phyloP scores from a whole-genome alignment of 2,329 filamentous ascomycete genomes.

The Aspergillus terreus region DNA sequence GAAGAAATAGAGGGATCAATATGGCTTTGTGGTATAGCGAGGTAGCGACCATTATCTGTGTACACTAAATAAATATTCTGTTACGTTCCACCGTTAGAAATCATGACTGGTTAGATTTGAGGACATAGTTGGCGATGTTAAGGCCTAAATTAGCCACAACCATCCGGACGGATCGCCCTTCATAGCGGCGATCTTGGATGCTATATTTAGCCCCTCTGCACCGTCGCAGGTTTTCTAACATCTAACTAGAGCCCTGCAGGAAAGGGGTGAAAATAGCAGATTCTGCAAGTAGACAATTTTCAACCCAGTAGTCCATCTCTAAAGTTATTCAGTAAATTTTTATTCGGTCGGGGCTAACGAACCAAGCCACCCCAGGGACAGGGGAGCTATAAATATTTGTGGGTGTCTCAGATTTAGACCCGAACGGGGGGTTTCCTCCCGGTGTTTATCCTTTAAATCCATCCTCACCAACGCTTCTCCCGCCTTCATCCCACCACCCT shows the following conservation, averaged over 20 bases:
- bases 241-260: too few species aligned
- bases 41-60: conserved; percentile 12
- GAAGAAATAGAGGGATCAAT: conserved; percentile 47
- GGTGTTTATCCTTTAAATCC: neutral
- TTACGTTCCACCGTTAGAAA: neutral
- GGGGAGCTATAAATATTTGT: neutral
- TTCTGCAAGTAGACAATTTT: too few species aligned
- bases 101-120: too few species aligned
- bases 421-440: neutral
- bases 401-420: neutral
- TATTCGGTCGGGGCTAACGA: neutral
- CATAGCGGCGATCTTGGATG: neutral
- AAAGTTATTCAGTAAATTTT: neutral
- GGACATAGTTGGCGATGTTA: too few species aligned
- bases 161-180: neutral
- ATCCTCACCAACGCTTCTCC: neutral
- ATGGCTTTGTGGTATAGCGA: conserved; percentile 9
- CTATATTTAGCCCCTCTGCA: neutral
- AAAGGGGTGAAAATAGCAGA: too few species aligned
- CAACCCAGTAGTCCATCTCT: too few species aligned
- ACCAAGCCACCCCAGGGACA: neutral
- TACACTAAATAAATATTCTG: conserved; percentile 3
- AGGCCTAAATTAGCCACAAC: too few species aligned
- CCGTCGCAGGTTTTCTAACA: neutral
- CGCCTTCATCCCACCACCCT: neutral